Evolutionary conservation across 768 basidiomycete species (phyloP).

Genomic region (Ramaria rubella): DNA sequence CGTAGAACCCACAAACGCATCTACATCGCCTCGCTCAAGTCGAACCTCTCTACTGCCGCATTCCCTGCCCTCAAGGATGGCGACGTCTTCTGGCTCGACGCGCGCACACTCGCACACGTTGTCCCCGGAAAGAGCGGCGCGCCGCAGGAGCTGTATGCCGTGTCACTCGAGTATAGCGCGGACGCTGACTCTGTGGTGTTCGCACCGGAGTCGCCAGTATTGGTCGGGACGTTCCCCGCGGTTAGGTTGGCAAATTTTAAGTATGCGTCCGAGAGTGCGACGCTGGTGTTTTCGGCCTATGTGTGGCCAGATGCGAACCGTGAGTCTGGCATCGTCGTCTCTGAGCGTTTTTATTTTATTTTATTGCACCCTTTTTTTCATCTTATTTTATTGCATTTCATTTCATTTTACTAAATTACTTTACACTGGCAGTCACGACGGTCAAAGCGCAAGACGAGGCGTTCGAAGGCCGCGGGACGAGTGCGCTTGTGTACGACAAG

Average conservation of each 20-base stretch:
- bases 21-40: constrained; percentile 52
- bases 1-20: constrained; percentile 66
- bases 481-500: constrained; percentile 63
- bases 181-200: constrained; percentile 24
- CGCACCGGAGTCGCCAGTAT: constrained; percentile 25
- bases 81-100: constrained; percentile 73
- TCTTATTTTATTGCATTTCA: no score
- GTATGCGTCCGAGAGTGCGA: constrained; percentile 45
- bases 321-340: constrained; percentile 9
- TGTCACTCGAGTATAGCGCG: constrained; percentile 44
- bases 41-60: constrained; percentile 40
- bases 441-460: constrained; percentile 64
- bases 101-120: constrained; percentile 63
- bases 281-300: constrained; percentile 79
- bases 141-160: constrained; percentile 50
- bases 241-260: constrained; percentile 61
- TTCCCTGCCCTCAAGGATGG: constrained; percentile 58
- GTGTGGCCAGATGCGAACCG: constrained; percentile 69
- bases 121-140: constrained; percentile 46
- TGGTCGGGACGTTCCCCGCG: constrained; percentile 59
- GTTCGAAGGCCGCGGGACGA: constrained; percentile 66
- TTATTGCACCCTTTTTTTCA: no score
- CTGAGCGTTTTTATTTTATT: constrained; percentile 26
- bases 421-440: constrained; percentile 46
- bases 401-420: no score